Evolutionary conservation across 371 early-diverging fungal species (phyloP), one percentile per base, ranked within the genome.

Genomic region (Rhizopus arrhizus): DNA sequence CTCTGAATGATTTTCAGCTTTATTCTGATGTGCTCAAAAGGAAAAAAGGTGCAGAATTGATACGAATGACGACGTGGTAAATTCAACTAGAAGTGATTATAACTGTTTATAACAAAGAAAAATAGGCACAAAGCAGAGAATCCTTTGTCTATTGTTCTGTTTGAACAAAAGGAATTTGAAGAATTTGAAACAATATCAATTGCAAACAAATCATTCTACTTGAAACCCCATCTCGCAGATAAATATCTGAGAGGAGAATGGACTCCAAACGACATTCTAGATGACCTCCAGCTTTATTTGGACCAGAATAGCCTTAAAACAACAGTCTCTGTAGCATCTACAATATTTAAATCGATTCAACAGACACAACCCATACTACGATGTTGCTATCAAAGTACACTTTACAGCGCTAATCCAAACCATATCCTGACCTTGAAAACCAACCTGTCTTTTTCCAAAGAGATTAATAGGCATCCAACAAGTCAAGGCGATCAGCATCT

Each of bases 401-500:
- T 32, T 2, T 68, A 64, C 33, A 31, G 35, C 11, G 33, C 36
- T n/a, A 12, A 66, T 5, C 22, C 32, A 7, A 34, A 38, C 5
- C 38, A 60, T 13, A 33, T 33, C 5, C 40, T 64, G 9, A 46
- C 58, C n/a, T 35, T 68, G 7, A 65, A 68, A 35, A 68, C 53
- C 10, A 40, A 64, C 4, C 15, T 68, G n/a, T 15, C 48, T 11
- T 68, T 59, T 32, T 40, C 55, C 29, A 64, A 60, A 11, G 60
- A 68, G 50, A 38, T 2, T 13, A 16, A 42, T 22, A 15, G 28
- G 4, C 41, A 56, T 0, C 11, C 2, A 3, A 32, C 12, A 8
- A 16, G 31, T 34, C 22, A 13, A 10, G 47, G 45, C 5, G 48
- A 64, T 36, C 84, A 92, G n/a, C 81, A 85, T 51, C 75, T 83